Evolutionary conservation across 768 basidiomycete species (phyloP), one percentile per base, ranked within the genome.

Genomic region (Lentinula edodes): DNA sequence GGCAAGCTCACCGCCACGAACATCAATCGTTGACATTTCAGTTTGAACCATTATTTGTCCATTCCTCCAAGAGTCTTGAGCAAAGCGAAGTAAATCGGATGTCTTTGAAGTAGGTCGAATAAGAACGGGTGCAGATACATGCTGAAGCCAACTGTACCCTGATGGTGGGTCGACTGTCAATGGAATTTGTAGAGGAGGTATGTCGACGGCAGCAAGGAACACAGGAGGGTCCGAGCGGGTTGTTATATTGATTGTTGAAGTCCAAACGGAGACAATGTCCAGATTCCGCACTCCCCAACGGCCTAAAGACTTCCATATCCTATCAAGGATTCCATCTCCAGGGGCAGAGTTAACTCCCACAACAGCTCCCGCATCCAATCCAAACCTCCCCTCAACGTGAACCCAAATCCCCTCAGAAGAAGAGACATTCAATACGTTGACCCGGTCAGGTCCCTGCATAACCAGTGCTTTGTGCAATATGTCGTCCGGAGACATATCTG

Each of bases 381-480:
- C 90, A 15, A 89, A 68, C 52, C 79, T 75, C 4, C 79, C 86
- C 16, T 81, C 73, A 5, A 91, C 74, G 43, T 74, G 75, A 38
- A 91, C 62, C 84, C 85, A 86, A 34, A 91, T 67, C 3, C 77
- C 84, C 8, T 83, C 86, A 6, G 81, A 77, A 18, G 68, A 66
- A 15, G 89, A 87, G 60, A 84, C 75, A 62, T 86, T 87, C 57
- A 88, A 72, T 2, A 91, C 78, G 61, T 87, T 77, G 46, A 91
- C 72, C 28, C 77, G 73, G 65, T 86, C 81, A 0, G 90, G 89
- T 1, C 87, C 87, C 46, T 76, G 71, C 50, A 89, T 72, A 9
- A 83, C 77, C 15, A 91, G 67, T 18, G 82, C 81, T 13, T 78
- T 74, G 42, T 82, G 73, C 39, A 90, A 69, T 58, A 90, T 70